Percentiles rank a stretch among this genome's conserved stretches.
These are phyloP conservation scores for Stephania yunnanensis DNA, from an alignment of 164 flowering plant genomes.

Conservation along the genomic window DNA sequence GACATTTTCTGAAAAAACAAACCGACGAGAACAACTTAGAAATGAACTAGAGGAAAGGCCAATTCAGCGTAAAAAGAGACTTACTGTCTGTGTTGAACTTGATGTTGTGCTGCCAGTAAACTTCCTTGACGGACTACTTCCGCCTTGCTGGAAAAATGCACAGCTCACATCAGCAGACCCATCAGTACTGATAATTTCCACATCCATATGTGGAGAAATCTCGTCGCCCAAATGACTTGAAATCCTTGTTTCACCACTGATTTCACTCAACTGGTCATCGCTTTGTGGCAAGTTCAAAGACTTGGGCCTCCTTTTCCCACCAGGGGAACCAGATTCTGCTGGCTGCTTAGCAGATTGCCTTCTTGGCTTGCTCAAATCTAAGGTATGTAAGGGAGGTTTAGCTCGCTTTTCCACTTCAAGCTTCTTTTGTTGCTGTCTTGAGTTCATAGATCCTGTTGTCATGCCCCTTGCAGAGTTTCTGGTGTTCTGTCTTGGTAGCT, in stretches of 20 bases:
- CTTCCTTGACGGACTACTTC: slow-evolving; percentile 12
- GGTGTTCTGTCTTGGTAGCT: slow-evolving; percentile 36
- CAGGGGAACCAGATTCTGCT: slow-evolving; percentile 54
- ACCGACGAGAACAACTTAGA: slow-evolving; percentile 13
- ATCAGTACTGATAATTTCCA: slow-evolving; percentile 34
- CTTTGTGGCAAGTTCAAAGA: slow-evolving; percentile 24
- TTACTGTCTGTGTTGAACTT: slow-evolving; percentile 23
- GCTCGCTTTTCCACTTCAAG: slow-evolving; percentile 57
- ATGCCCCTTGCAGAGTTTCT: slow-evolving; percentile 28
- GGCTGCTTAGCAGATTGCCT: slow-evolving; percentile 37
- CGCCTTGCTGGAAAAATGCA: slow-evolving; percentile 12
- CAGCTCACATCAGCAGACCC: slow-evolving; percentile 24
- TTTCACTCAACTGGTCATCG: slow-evolving; percentile 53
- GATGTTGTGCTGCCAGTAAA: slow-evolving; percentile 11
- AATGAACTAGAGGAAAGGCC: not conserved
- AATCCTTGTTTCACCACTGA: slow-evolving; percentile 43
- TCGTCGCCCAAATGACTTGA: slow-evolving; percentile 47
- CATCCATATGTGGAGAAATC: slow-evolving; percentile 34
- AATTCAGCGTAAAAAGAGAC: not conserved
- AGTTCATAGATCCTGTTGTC: slow-evolving; percentile 52
- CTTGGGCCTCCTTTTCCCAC: slow-evolving; percentile 48
- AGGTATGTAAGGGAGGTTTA: slow-evolving; percentile 47
- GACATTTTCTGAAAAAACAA: slow-evolving; percentile 30
- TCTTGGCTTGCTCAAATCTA: slow-evolving; percentile 56
- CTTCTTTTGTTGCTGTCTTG: slow-evolving; percentile 66